phyloP scores from a whole-genome alignment of 2,329 filamentous ascomycete genomes.

The Paracamarosporium sp. region DNA sequence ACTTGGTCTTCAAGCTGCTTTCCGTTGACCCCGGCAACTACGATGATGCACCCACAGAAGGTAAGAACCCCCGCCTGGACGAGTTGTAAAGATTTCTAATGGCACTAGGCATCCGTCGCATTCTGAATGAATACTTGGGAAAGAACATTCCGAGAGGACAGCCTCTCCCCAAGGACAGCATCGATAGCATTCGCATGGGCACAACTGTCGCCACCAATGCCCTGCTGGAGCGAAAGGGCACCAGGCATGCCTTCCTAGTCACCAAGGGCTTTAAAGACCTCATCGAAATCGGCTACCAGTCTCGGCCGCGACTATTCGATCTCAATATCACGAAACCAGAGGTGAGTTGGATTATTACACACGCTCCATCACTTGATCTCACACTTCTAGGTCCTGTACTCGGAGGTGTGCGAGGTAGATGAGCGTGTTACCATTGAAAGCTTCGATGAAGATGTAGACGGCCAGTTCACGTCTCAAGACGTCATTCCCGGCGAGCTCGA shows the following conservation, averaged over 20 bases:
- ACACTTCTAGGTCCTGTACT: constrained; percentile 14
- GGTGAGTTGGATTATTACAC: neutral
- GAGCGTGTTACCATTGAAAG: constrained; percentile 32
- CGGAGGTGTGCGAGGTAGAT: constrained; percentile 27
- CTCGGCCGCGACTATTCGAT: constrained; percentile 32
- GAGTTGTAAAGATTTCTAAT: neutral
- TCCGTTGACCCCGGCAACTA: constrained; percentile 38
- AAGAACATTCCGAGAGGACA: constrained; percentile 23
- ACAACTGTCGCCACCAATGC: constrained; percentile 35
- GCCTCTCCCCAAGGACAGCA: constrained; percentile 25
- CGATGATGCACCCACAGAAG: constrained; percentile 40
- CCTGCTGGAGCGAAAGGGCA: constrained; percentile 24
- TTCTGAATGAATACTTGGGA: constrained; percentile 29
- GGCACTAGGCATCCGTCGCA: constrained; percentile 26
- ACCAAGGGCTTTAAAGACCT: constrained; percentile 29
- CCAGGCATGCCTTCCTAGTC: constrained; percentile 21
- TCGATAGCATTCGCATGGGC: constrained; percentile 28
- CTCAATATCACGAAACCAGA: constrained; percentile 28
- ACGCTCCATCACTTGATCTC: neutral
- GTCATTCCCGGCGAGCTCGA: neutral
- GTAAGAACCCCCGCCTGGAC: neutral
- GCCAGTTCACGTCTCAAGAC: neutral
- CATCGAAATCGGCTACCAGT: constrained; percentile 31
- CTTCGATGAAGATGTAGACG: constrained; percentile 21
- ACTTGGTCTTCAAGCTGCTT: constrained; percentile 39